Evolutionary conservation across 371 early-diverging fungal species (phyloP).

Genomic region (Zopfochytrium polystomum): DNA sequence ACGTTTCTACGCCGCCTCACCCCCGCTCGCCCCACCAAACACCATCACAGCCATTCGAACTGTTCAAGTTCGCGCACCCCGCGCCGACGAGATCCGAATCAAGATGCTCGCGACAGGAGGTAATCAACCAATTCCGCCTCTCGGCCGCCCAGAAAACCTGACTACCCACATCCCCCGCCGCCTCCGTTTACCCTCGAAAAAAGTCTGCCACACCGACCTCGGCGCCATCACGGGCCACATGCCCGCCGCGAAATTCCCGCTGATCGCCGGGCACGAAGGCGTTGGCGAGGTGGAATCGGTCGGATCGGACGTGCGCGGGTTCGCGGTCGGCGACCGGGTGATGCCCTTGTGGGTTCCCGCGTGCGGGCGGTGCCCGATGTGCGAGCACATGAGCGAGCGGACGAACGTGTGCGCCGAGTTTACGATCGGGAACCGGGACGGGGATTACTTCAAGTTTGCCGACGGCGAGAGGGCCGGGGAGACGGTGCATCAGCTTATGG

Average conservation of each 20-base stretch:
- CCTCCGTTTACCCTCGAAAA: background rate
- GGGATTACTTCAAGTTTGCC: slow-evolving; percentile 92
- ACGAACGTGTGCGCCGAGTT: slow-evolving; percentile 94
- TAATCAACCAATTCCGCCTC: background rate
- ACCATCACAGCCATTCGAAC: slow-evolving; percentile 83
- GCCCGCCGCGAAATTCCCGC: slow-evolving; percentile 77
- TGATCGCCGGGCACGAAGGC: slow-evolving; percentile 94
- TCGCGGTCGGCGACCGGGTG: slow-evolving; percentile 89
- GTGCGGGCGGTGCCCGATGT: slow-evolving; percentile 65
- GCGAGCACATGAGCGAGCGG: slow-evolving; percentile 93
- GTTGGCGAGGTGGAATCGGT: slow-evolving; percentile 90
- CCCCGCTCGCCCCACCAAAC: too few species aligned
- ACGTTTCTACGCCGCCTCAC: too few species aligned
- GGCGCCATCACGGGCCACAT: slow-evolving; percentile 87
- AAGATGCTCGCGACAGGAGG: slow-evolving; percentile 85
- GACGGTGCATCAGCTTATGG: slow-evolving; percentile 91
- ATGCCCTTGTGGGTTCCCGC: slow-evolving; percentile 87
- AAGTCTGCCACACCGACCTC: slow-evolving; percentile 73
- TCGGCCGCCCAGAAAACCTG: background rate
- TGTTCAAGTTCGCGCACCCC: slow-evolving; percentile 86
- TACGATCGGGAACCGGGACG: slow-evolving; percentile 94
- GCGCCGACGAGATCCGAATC: slow-evolving; percentile 85
- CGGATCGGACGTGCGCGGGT: slow-evolving; percentile 92
- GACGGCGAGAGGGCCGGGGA: slow-evolving; percentile 82
- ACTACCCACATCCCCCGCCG: background rate